Conservation (phyloP, 1,139 yeast genomes). For the Yamadazyma trypodendri region DNA sequence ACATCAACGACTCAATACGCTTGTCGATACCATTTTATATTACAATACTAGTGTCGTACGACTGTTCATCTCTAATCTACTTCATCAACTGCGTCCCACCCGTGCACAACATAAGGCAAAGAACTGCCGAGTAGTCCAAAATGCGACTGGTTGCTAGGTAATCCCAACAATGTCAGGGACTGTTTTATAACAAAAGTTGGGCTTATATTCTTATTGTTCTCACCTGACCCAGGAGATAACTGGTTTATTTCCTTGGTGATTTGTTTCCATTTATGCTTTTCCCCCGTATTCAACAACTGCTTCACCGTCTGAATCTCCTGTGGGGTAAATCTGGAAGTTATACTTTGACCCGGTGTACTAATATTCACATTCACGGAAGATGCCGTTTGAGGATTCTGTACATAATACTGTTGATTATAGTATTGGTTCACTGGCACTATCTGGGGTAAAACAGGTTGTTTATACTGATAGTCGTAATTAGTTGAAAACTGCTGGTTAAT, state of each 20-base stretch:
- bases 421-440: constrained; percentile 2
- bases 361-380: not conserved
- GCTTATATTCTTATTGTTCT: constrained; percentile 33
- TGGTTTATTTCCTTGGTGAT: constrained; percentile 44
- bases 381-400: not conserved
- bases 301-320: constrained; percentile 41
- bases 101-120: constrained; percentile 43
- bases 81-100: constrained; percentile 38
- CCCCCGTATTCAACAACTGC: constrained; percentile 41
- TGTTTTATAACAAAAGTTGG: constrained; percentile 48
- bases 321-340: constrained; percentile 27
- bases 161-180: constrained; percentile 40
- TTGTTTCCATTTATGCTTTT: constrained; percentile 48
- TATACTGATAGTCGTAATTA: constrained; percentile 9
- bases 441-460: constrained; percentile 8
- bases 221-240: constrained; percentile 10
- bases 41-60: no score
- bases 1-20: no score
- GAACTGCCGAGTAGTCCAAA: constrained; percentile 43
- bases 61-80: constrained; percentile 15
- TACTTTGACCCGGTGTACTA: not conserved
- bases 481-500: not conserved
- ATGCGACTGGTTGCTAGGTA: constrained; percentile 38
- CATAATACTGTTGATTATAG: constrained; percentile 1
- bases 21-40: no score